Base-by-base conservation (phyloP, 2,329 filamentous ascomycete genomes). In the Hymenoscyphus infarciens region DNA sequence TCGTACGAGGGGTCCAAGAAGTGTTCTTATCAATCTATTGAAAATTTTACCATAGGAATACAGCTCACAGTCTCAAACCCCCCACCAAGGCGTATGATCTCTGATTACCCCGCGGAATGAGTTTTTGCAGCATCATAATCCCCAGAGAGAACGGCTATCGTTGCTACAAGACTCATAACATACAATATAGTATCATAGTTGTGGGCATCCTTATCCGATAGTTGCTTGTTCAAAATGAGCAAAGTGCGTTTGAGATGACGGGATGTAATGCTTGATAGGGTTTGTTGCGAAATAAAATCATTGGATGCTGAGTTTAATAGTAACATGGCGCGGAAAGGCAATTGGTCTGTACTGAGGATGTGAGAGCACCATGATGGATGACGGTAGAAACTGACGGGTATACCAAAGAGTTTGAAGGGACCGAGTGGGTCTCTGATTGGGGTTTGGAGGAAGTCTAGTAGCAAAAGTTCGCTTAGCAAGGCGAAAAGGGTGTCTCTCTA, bases 61-160 rank as follows among this genome's bases (percentile, higher is more conserved):
- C 19, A 10, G 19, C 10, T 15, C 3, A 15, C 6, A 55, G 16
- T 55, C 13, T 25, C 53, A n/a, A 58, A 42, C 38, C 58, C 58
- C 19, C 58, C 58, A 31, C 31, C n/a, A n/a, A 55, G 22, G 25
- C 25, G 45, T 11, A 55, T 39, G 10, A 60, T 55, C 58, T 38
- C 29, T 8, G 27, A 39, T 11, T 56, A 49, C 31, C 59, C 59
- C 13, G 29, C 45, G 3, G 38, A 19, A 55, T 60, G 59, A 22
- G 38, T 60, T 19, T 39, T 38, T 19, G 59, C 52, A 15, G 59
- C 59, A 35, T 39, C 33, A 49, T 60, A 38, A 55, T 60, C 52
- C 10, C 58, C 49, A 55, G 56, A 55, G 6, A 60, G 45, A 27
- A 54, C 25, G 27, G 59, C 52, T 13, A 55, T 55, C 31, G 38